These are phyloP conservation scores for Paramecium pentaurelia DNA, from an alignment of 73 alveolate species.

Conservation along the genomic window DNA sequence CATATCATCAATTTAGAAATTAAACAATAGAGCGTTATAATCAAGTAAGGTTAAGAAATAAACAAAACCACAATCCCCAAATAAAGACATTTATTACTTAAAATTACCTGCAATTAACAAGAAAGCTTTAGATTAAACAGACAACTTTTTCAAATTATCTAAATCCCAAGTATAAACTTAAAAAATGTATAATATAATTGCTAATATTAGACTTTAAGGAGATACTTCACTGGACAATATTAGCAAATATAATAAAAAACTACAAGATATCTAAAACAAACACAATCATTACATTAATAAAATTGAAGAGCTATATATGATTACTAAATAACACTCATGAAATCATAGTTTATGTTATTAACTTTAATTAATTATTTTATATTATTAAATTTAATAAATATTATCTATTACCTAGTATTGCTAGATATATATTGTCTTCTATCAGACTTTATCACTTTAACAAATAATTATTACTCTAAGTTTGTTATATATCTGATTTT, in stretches of 20 bases:
- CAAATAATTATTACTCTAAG: too few relatives aligned
- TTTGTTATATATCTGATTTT: background rate
- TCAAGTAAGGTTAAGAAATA: background rate
- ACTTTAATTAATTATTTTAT: background rate
- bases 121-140: background rate
- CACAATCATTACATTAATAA: background rate
- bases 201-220: background rate
- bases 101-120: background rate
- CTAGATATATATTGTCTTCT: too few relatives aligned
- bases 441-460: too few relatives aligned
- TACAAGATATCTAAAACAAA: background rate
- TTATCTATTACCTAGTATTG: too few relatives aligned
- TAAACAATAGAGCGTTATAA: background rate
- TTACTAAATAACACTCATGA: background rate
- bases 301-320: background rate
- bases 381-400: background rate
- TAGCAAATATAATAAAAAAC: background rate
- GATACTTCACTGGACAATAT: background rate
- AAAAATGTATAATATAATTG: background rate
- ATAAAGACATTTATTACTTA: background rate
- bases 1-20: background rate
- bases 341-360: background rate
- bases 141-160: background rate
- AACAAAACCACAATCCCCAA: background rate
- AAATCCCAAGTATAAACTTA: background rate